Evolutionary conservation across 129 eudicot species (phyloP).

Genomic region (Flaveria ramosissima): DNA sequence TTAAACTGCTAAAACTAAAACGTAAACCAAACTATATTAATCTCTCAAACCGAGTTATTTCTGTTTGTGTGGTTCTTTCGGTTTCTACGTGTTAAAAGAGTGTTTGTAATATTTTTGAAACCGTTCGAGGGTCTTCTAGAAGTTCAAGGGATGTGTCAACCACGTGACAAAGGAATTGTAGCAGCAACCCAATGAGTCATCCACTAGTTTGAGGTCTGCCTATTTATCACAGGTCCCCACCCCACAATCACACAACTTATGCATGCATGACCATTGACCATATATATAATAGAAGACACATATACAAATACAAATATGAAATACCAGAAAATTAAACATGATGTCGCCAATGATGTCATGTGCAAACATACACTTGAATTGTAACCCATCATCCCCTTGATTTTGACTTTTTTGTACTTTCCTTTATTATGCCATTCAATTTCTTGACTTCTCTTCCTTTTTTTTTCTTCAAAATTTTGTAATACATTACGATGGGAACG

Average conservation of each 20-base stretch:
- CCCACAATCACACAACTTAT: slow-evolving; percentile 32
- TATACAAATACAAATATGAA: too few relatives aligned
- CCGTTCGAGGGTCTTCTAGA: slow-evolving; percentile 11
- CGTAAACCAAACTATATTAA: too few relatives aligned
- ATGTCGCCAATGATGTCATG: slow-evolving; percentile 33
- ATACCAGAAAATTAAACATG: background rate
- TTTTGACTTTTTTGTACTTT: slow-evolving; percentile 28
- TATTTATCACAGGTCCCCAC: slow-evolving; percentile 12
- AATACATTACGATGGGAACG: background rate
- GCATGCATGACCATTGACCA: slow-evolving; percentile 30
- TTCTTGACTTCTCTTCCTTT: slow-evolving; percentile 18
- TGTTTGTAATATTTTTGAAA: too few relatives aligned
- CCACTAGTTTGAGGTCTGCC: slow-evolving; percentile 14
- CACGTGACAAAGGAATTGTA: slow-evolving; percentile 30
- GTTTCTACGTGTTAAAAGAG: too few relatives aligned
- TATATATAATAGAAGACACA: background rate
- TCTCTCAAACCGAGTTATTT: too few relatives aligned
- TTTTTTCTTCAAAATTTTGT: background rate
- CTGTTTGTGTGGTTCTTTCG: too few relatives aligned
- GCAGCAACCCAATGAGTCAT: slow-evolving; percentile 18
- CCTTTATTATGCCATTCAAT: slow-evolving; percentile 5
- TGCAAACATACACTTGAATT: slow-evolving; percentile 6
- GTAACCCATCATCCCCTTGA: slow-evolving; percentile 19
- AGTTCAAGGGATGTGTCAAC: slow-evolving; percentile 30
- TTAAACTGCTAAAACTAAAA: too few relatives aligned